phyloP scores from a whole-genome alignment of 2,329 filamentous ascomycete species.

The Neospermospora avenae region DNA sequence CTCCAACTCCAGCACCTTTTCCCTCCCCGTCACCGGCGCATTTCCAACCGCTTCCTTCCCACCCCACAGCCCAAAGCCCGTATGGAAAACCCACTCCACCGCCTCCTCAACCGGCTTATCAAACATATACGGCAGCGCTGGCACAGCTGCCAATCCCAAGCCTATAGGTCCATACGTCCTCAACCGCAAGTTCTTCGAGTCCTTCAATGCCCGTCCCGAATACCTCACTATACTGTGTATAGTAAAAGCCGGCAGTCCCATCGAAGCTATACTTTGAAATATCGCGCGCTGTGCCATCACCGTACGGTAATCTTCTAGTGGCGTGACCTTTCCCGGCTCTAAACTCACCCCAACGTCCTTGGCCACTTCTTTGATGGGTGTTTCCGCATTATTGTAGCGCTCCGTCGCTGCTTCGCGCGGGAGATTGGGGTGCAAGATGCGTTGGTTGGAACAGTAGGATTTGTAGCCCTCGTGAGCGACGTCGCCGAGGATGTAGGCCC shows the following conservation, averaged over 20 bases:
- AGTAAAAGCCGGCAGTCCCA: constrained; percentile 51
- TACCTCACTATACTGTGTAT: constrained; percentile 75
- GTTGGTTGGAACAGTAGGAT: constrained; percentile 84
- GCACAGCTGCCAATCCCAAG: constrained; percentile 72
- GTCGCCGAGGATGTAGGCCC: constrained; percentile 89
- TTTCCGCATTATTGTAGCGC: constrained; percentile 34
- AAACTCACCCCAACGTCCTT: constrained; percentile 16
- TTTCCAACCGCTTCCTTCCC: constrained; percentile 56
- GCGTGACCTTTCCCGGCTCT: constrained; percentile 51
- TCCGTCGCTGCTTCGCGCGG: constrained; percentile 37
- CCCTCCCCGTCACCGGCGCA: constrained; percentile 51
- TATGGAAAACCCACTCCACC: constrained; percentile 87
- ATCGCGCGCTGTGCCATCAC: constrained; percentile 89
- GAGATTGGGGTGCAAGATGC: constrained; percentile 64
- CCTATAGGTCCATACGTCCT: constrained; percentile 91
- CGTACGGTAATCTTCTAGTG: constrained; percentile 84
- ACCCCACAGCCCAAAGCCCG: constrained; percentile 70
- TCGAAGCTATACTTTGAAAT: constrained; percentile 87
- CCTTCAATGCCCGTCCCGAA: constrained; percentile 80
- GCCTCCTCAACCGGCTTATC: constrained; percentile 91
- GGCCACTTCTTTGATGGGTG: constrained; percentile 14
- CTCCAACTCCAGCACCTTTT: constrained; percentile 42
- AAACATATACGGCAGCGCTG: constrained; percentile 79
- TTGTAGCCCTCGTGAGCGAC: constrained; percentile 94
- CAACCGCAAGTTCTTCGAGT: constrained; percentile 69